Base-by-base conservation (phyloP, 371 early-diverging fungal species). In the Smittium mucronatum region DNA sequence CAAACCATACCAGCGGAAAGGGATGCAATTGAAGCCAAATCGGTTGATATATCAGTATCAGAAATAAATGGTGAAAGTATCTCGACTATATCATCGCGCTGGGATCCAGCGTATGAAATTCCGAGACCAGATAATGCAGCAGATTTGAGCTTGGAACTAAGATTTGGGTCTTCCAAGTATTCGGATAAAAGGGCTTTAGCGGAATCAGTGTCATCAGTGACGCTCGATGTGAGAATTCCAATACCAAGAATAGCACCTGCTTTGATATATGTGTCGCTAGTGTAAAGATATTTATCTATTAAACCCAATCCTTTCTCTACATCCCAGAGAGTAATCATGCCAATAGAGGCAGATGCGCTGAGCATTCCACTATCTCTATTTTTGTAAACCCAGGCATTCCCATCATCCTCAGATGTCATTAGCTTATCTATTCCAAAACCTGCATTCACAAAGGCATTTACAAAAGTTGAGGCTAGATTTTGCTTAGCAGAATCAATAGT, bases 401-500 rank as follows among this genome's bases (percentile, higher is more conserved):
- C 82, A n/a, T 93, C 92, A 35, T 87, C 89, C 36, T 85, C 82
- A 11, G 84, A 83, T 60, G 88, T 83, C 84, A 95, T 86, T 63
- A 98, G 85, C 81, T 94, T 97, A 75, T 98, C 98, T 29, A 81
- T 88, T 63, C 94, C 89, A 77, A 95, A 98, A 11, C 94, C 98
- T 47, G 92, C 93, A 75, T 98, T 98, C 65, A 97, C 93, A 82
- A 97, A 97, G 0, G 94, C 98, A 76, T 97, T 98, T 47, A 97
- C 98, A 83, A 96, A 94, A 1, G 95, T 92, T 33, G 95, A 90
- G 0, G 98, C 92, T 60, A 97, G 81, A 78, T 97, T 95, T 75
- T 94, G 94, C 63, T 91, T 88, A 29, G 96, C 95, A 70, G 94
- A 93, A 74, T 96, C 97, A 57, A 95, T 87, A 17, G 78, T 29